Evolutionary conservation across 2,329 filamentous ascomycete genomes (phyloP).

Genomic region (Elsinoe fawcettii): DNA sequence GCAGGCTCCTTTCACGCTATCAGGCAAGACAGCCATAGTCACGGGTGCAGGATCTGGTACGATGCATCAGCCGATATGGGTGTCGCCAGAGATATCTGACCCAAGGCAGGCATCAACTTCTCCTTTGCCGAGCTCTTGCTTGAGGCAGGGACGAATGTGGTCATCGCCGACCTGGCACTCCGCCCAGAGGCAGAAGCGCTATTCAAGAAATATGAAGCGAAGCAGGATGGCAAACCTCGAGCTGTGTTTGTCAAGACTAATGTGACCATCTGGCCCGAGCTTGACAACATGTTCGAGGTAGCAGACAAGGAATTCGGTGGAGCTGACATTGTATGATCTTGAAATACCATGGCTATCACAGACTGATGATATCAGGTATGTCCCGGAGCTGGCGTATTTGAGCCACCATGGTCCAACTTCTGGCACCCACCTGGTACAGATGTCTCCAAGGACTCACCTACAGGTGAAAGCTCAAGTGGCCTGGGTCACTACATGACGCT

Average conservation of each 20-base stretch:
- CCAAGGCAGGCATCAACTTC: slow-evolving; percentile 38
- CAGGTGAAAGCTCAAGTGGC: slow-evolving; percentile 22
- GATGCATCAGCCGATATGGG: background rate
- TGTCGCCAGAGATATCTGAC: slow-evolving; percentile 2
- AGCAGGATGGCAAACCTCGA: slow-evolving; percentile 24
- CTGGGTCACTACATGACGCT: slow-evolving; percentile 32
- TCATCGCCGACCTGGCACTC: slow-evolving; percentile 42
- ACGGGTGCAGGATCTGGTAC: slow-evolving; percentile 41
- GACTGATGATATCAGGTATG: slow-evolving; percentile 28
- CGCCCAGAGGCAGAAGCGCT: slow-evolving; percentile 41
- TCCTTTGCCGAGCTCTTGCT: slow-evolving; percentile 41
- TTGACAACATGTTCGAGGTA: slow-evolving; percentile 43
- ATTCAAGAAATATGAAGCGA: slow-evolving; percentile 29
- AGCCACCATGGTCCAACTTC: slow-evolving; percentile 42
- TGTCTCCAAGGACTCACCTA: slow-evolving; percentile 28
- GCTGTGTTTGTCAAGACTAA: slow-evolving; percentile 39
- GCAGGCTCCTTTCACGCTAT: slow-evolving; percentile 30
- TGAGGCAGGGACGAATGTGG: slow-evolving; percentile 38
- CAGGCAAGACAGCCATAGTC: slow-evolving; percentile 41
- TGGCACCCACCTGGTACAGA: slow-evolving; percentile 39
- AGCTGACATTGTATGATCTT: slow-evolving; percentile 36
- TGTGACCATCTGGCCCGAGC: slow-evolving; percentile 43
- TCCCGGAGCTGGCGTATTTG: slow-evolving; percentile 43
- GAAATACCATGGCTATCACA: slow-evolving; percentile 27
- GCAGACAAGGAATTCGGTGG: slow-evolving; percentile 42